These are phyloP conservation scores for Clathrus columnatus DNA, from an alignment of 768 basidiomycete genomes.

Conservation along the genomic window DNA sequence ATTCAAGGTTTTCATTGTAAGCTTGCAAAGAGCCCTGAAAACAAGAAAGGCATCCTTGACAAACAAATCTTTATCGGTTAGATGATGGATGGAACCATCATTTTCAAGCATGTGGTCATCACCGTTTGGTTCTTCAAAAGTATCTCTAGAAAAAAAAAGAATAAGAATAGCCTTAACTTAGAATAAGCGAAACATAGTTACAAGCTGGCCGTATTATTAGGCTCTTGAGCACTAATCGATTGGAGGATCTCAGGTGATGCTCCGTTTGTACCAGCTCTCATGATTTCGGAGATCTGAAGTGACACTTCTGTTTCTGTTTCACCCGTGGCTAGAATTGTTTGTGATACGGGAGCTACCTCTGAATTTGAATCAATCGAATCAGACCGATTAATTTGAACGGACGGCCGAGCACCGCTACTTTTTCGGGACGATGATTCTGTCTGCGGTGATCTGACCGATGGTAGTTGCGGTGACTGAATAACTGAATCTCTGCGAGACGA, in stretches of 20 bases:
- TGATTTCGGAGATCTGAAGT: neutral
- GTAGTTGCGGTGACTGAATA: neutral
- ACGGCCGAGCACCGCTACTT: neutral
- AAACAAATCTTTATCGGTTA: slow-evolving; percentile 81
- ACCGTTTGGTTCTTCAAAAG: slow-evolving; percentile 28
- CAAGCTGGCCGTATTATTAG: neutral
- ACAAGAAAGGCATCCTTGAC: slow-evolving; percentile 98
- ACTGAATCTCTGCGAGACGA: neutral
- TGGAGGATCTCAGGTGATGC: neutral
- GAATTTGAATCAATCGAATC: neutral
- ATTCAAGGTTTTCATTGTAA: slow-evolving; percentile 95
- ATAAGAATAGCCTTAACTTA: neutral
- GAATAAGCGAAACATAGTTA: neutral
- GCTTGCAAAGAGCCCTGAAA: slow-evolving; percentile 91
- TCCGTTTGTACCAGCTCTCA: neutral
- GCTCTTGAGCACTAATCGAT: too few relatives aligned
- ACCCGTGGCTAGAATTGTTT: slow-evolving; percentile 2
- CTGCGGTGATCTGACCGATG: neutral
- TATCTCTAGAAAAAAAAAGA: slow-evolving; percentile 23
- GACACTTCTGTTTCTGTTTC: slow-evolving; percentile 1
- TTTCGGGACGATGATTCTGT: neutral
- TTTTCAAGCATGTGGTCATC: slow-evolving; percentile 23
- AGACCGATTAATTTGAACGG: neutral
- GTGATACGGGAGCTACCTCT: slow-evolving; percentile 15
- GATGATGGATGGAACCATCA: slow-evolving; percentile 25